phyloP scores from a whole-genome alignment of 257 asterid species.

The Galeopsis tetrahit region DNA sequence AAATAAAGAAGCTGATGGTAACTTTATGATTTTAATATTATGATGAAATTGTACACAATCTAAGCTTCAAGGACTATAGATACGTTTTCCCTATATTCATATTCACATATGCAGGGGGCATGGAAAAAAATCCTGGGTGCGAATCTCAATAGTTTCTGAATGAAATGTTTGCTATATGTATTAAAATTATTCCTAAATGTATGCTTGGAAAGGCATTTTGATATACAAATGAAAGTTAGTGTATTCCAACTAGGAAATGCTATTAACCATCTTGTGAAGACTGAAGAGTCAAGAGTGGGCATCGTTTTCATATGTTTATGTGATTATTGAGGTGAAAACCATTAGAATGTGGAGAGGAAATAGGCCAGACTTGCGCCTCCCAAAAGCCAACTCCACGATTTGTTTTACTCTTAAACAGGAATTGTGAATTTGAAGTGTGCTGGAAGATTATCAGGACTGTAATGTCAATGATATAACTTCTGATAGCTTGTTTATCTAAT shows the following conservation, averaged over 20 bases:
- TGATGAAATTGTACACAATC: background rate
- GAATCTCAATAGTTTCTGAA: background rate
- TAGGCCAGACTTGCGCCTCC: background rate
- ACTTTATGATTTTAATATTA: background rate
- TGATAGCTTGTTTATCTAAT: background rate
- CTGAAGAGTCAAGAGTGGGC: background rate
- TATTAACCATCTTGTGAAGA: background rate
- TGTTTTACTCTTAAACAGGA: background rate
- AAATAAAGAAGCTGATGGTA: no score
- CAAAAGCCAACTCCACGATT: background rate
- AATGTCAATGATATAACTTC: background rate
- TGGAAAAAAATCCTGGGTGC: background rate
- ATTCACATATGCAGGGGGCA: background rate
- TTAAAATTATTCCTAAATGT: background rate
- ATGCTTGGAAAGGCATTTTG: background rate
- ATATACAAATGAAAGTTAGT: background rate
- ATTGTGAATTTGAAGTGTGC: constrained; percentile 5
- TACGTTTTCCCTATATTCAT: background rate
- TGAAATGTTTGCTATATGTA: background rate
- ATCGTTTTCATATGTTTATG: background rate
- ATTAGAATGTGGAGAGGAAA: background rate
- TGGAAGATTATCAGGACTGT: constrained; percentile 8
- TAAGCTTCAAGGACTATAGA: background rate
- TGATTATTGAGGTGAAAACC: background rate
- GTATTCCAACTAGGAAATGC: background rate